Percentiles rank a stretch among this genome's conserved stretches.
Conservation (phyloP, 257 asterid genomes). For the Lycium barbarum region DNA sequence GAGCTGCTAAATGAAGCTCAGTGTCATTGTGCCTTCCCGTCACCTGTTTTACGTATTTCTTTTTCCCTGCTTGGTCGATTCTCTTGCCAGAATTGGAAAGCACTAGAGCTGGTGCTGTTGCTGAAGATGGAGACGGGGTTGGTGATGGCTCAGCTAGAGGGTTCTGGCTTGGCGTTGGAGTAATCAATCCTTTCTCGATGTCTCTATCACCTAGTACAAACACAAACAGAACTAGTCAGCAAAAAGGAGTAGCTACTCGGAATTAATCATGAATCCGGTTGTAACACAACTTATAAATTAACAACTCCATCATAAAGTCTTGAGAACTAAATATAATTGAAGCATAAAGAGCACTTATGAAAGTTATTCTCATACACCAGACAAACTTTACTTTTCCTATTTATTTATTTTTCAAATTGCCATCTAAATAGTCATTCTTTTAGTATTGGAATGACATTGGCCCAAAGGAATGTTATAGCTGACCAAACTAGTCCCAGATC, state of each 20-base stretch:
- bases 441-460: neutral
- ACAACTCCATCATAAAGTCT: neutral
- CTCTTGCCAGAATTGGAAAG: slow-evolving; percentile 62
- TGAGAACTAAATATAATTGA: neutral
- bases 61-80: slow-evolving; percentile 61
- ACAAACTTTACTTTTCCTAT: neutral
- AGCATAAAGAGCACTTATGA: neutral
- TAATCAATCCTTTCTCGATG: slow-evolving; percentile 43
- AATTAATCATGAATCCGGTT: slow-evolving; percentile 10
- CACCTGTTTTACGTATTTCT: slow-evolving; percentile 63
- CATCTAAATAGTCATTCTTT: neutral
- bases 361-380: neutral
- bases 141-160: slow-evolving; percentile 46
- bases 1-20: slow-evolving; percentile 63
- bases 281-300: neutral
- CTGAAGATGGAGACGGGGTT: slow-evolving; percentile 54
- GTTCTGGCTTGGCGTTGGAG: slow-evolving; percentile 40
- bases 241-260: neutral
- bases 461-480: neutral
- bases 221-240: slow-evolving; percentile 17
- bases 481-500: neutral
- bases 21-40: slow-evolving; percentile 64
- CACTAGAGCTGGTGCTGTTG: slow-evolving; percentile 61
- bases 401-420: neutral
- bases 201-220: slow-evolving; percentile 40